Conservation (phyloP, 345 rosid species). For the Citrus glauca region DNA sequence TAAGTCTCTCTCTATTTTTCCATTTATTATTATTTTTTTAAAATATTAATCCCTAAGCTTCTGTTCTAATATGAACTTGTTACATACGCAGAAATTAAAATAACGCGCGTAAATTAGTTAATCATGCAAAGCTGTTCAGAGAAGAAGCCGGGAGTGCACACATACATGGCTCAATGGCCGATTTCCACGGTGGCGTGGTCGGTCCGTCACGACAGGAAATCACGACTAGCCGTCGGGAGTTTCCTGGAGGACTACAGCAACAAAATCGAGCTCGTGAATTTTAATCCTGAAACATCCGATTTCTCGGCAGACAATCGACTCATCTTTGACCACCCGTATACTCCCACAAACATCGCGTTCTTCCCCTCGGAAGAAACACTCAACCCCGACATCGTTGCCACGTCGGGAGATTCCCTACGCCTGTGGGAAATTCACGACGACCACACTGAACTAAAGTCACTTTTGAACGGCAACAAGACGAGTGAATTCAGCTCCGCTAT, state of each 20-base stretch:
- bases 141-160: constrained; percentile 35
- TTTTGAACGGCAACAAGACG: constrained; percentile 36
- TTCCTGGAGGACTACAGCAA: constrained; percentile 48
- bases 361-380: constrained; percentile 43
- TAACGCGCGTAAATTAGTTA: background rate
- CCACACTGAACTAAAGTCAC: constrained; percentile 38
- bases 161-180: constrained; percentile 48
- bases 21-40: background rate
- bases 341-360: constrained; percentile 58
- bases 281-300: constrained; percentile 29
- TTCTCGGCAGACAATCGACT: constrained; percentile 46
- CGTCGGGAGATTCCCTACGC: constrained; percentile 57
- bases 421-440: constrained; percentile 54
- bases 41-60: no score
- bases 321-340: constrained; percentile 54
- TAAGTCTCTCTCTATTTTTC: background rate
- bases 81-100: no score
- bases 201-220: constrained; percentile 28
- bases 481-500: constrained; percentile 49
- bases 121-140: constrained; percentile 39
- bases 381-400: constrained; percentile 40
- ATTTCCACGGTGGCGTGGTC: constrained; percentile 58
- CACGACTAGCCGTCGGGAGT: constrained; percentile 56
- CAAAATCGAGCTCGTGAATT: constrained; percentile 49
- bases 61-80: no score